phyloP scores from a whole-genome alignment of 768 basidiomycete species.

The Leccinum boreale region DNA sequence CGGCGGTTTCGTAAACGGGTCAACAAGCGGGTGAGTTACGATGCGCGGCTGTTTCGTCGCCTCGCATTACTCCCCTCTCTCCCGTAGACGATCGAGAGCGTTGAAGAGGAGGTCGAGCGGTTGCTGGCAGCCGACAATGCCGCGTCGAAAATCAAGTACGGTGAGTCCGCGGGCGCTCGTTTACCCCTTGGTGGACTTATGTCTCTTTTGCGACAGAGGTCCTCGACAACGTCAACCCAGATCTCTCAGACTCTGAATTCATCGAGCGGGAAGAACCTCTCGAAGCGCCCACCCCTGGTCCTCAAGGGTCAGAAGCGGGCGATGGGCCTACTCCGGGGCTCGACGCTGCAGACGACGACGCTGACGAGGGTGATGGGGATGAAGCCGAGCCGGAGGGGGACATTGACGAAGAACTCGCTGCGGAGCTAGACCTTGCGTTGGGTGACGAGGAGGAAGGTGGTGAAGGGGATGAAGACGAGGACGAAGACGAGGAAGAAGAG shows the following conservation, averaged over 20 bases:
- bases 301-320: constrained; percentile 59
- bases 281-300: constrained; percentile 70
- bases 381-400: constrained; percentile 68
- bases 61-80: constrained; percentile 1
- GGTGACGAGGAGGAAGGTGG: constrained; percentile 60
- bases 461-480: constrained; percentile 68
- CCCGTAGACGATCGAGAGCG: constrained; percentile 84
- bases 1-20: constrained; percentile 89
- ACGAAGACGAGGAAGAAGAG: constrained; percentile 46
- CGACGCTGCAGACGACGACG: constrained; percentile 55
- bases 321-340: constrained; percentile 56
- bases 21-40: constrained; percentile 62
- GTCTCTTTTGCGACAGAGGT: constrained; percentile 50
- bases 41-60: not conserved
- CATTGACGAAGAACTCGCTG: constrained; percentile 85
- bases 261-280: constrained; percentile 61
- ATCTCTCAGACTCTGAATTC: constrained; percentile 86
- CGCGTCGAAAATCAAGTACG: constrained; percentile 75
- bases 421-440: constrained; percentile 82
- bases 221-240: constrained; percentile 87
- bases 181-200: not conserved
- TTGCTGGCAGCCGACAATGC: constrained; percentile 76
- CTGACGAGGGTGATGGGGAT: constrained; percentile 58
- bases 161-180: constrained; percentile 35
- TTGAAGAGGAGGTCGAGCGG: constrained; percentile 90